Percentiles rank a stretch among this genome's conserved stretches.
These are phyloP conservation scores for Mycena albidolilacea DNA, from an alignment of 768 basidiomycete species.

Conservation along the genomic window DNA sequence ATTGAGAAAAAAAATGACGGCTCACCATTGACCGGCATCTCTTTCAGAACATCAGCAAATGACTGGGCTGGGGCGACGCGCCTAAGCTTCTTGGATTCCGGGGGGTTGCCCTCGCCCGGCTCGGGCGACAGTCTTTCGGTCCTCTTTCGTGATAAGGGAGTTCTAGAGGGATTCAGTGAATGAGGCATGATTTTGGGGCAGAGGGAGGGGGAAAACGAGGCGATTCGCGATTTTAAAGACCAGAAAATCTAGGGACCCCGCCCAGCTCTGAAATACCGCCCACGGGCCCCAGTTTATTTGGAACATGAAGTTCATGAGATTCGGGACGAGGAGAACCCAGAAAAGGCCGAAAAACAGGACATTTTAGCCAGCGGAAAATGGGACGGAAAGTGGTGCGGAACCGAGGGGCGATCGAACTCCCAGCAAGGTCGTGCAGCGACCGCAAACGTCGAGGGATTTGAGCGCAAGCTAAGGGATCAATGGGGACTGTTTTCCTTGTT, in stretches of 20 bases:
- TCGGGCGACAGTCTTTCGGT: constrained; percentile 2
- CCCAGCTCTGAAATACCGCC: neutral
- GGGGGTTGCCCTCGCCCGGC: neutral
- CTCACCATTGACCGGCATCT: constrained; percentile 21
- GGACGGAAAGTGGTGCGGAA: too few species aligned
- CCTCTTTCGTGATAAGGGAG: constrained; percentile 3
- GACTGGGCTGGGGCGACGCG: constrained; percentile 22
- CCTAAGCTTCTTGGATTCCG: constrained; percentile 4
- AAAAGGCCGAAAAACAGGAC: too few species aligned
- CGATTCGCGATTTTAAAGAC: neutral
- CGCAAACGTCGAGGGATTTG: too few species aligned
- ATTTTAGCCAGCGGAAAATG: too few species aligned
- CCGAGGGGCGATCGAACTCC: too few species aligned
- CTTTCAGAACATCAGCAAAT: constrained; percentile 34
- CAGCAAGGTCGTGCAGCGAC: too few species aligned
- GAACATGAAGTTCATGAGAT: too few species aligned
- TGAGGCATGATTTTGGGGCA: neutral
- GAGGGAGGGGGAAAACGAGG: neutral
- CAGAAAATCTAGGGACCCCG: neutral
- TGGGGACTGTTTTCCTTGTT: too few species aligned
- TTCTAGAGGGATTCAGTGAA: neutral
- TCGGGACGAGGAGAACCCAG: too few species aligned
- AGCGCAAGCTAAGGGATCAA: too few species aligned
- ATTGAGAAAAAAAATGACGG: neutral
- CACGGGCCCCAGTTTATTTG: too few species aligned